phyloP scores from a whole-genome alignment of 139 green algal genomes.

The Chlorella vulgaris region DNA sequence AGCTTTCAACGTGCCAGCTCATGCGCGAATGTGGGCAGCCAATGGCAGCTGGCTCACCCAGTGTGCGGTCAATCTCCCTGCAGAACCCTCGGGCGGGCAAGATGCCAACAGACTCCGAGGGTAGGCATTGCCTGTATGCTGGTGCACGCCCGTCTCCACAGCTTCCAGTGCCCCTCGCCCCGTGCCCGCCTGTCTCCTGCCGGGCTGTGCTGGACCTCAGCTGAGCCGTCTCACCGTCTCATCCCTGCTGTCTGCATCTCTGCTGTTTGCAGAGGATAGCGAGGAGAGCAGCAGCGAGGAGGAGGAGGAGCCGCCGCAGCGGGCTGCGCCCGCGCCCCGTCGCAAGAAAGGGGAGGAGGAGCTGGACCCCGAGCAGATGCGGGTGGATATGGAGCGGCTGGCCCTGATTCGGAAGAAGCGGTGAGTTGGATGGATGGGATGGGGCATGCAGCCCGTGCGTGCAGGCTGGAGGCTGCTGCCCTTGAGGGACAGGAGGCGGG shows the following conservation, averaged over 20 bases:
- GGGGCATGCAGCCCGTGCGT: no score
- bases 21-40: not conserved
- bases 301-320: conserved; percentile 19
- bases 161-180: not conserved
- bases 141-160: no score
- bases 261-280: conserved; percentile 7
- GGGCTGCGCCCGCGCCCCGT: not conserved
- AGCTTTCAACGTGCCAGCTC: no score
- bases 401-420: conserved; percentile 74
- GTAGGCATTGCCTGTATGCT: not conserved
- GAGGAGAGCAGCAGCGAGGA: conserved; percentile 35
- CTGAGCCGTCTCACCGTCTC: not conserved
- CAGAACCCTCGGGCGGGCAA: conserved; percentile 26
- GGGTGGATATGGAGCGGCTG: conserved; percentile 77
- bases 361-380: conserved; percentile 62
- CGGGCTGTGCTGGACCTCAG: no score
- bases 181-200: not conserved
- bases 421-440: no score
- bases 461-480: no score
- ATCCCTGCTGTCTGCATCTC: not conserved
- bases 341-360: conserved; percentile 55
- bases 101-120: conserved; percentile 29
- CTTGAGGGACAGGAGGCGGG: no score
- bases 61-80: no score
- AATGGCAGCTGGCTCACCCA: no score